phyloP scores from a whole-genome alignment of 2,329 filamentous ascomycete species.

The Aspergillus sp. region DNA sequence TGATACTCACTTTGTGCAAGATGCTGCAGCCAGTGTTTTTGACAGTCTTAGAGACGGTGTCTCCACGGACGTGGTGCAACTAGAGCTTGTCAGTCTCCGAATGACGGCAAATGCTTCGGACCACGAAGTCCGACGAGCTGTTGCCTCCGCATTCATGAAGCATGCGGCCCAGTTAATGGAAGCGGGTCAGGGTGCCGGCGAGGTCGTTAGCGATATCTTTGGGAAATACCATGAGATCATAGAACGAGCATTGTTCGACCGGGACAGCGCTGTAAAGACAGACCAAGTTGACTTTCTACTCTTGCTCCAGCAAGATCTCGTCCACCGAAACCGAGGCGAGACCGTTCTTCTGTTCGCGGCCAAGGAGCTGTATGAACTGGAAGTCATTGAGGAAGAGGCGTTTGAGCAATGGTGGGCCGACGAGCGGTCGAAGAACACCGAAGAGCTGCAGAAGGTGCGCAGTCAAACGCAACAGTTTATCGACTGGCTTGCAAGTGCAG shows the following conservation, averaged over 20 bases:
- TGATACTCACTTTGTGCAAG: constrained; percentile 76
- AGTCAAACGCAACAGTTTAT: constrained; percentile 78
- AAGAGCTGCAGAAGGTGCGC: constrained; percentile 71
- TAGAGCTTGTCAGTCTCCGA: constrained; percentile 92
- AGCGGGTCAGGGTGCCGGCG: constrained; percentile 60
- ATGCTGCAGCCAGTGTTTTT: constrained; percentile 83
- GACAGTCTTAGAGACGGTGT: constrained; percentile 77
- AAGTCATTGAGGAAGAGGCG: constrained; percentile 86
- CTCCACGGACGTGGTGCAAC: constrained; percentile 80
- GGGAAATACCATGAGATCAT: constrained; percentile 67
- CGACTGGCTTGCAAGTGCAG: constrained; percentile 80
- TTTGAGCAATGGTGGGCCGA: constrained; percentile 89
- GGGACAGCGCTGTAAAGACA: constrained; percentile 53
- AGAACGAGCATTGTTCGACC: constrained; percentile 63
- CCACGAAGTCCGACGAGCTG: constrained; percentile 81
- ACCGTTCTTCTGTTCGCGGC: constrained; percentile 74
- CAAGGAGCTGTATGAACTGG: constrained; percentile 82
- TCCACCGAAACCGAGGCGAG: constrained; percentile 66
- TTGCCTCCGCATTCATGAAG: constrained; percentile 83
- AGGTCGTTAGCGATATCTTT: constrained; percentile 68
- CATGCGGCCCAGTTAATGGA: constrained; percentile 74
- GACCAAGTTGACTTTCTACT: constrained; percentile 88
- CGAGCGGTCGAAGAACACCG: constrained; percentile 67
- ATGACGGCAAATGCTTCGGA: constrained; percentile 91
- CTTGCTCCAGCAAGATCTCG: constrained; percentile 78